These are phyloP conservation scores for Neckera pumila DNA, from an alignment of 225 moss, liverwort and hornwort species.

Conservation along the genomic window DNA sequence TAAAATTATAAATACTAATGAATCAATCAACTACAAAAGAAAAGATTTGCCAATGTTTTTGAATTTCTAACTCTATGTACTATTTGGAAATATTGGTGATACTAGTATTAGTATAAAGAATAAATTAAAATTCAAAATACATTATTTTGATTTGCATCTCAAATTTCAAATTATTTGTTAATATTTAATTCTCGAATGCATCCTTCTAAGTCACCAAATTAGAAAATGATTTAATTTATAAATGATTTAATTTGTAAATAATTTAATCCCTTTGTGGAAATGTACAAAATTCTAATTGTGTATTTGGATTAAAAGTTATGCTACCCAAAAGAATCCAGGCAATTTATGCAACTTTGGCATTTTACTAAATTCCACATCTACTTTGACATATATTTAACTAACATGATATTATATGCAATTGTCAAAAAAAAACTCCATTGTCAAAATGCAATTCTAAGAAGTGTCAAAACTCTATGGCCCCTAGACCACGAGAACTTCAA, in stretches of 20 bases:
- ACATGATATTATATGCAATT: not conserved
- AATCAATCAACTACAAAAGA: not conserved
- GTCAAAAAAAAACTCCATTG: too few species aligned
- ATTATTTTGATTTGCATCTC: not conserved
- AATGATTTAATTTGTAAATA: too few species aligned
- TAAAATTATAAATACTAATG: not conserved
- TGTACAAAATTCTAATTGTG: fast-evolving
- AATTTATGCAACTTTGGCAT: not conserved
- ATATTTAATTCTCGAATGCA: not conserved
- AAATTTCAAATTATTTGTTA: not conserved
- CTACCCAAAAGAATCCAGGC: fast-evolving
- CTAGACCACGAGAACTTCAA: too few species aligned
- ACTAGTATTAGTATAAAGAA: not conserved
- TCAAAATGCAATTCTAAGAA: too few species aligned
- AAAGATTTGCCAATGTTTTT: not conserved
- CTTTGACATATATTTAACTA: not conserved
- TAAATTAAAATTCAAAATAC: not conserved
- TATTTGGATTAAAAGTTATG: fast-evolving
- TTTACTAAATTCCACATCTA: not conserved
- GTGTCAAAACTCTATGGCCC: not conserved
- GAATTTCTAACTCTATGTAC: not conserved
- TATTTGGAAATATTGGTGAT: not conserved
- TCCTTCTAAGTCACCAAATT: not conserved
- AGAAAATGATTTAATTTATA: not conserved
- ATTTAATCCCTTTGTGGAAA: not conserved